phyloP scores from a whole-genome alignment of 2,329 filamentous ascomycete species.

The Claviceps digitariae region DNA sequence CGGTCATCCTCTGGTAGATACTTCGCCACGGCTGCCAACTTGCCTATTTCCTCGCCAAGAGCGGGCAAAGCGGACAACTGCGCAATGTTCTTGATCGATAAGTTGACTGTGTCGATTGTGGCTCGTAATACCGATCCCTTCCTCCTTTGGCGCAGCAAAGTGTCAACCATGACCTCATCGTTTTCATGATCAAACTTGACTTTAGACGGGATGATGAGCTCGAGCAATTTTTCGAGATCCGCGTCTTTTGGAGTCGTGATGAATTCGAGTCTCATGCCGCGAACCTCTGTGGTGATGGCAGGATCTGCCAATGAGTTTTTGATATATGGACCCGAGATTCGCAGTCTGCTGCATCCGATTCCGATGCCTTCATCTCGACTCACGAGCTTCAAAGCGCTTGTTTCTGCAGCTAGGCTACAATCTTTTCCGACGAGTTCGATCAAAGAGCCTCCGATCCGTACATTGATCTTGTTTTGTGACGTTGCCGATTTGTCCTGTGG shows the following conservation, averaged over 20 bases:
- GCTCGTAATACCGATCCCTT: slow-evolving; percentile 74
- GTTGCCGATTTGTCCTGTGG: slow-evolving; percentile 31
- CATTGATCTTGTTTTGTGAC: slow-evolving; percentile 55
- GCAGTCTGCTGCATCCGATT: slow-evolving; percentile 61
- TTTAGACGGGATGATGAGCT: slow-evolving; percentile 81
- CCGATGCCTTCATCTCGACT: slow-evolving; percentile 60
- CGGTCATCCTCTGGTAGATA: slow-evolving; percentile 93
- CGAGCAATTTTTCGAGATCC: slow-evolving; percentile 70
- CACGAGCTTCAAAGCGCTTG: slow-evolving; percentile 70
- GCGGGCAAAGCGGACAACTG: slow-evolving; percentile 55
- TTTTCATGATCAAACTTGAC: slow-evolving; percentile 75
- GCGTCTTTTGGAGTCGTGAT: slow-evolving; percentile 57
- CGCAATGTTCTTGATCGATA: slow-evolving; percentile 47
- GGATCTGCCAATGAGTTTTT: slow-evolving; percentile 39
- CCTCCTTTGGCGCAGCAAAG: slow-evolving; percentile 68
- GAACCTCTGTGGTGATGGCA: slow-evolving; percentile 48
- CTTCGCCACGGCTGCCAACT: slow-evolving; percentile 77
- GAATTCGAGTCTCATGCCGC: slow-evolving; percentile 59
- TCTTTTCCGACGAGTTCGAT: slow-evolving; percentile 65
- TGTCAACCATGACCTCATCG: slow-evolving; percentile 91
- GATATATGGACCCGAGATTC: slow-evolving; percentile 56
- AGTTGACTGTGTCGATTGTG: slow-evolving; percentile 49
- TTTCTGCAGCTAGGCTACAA: slow-evolving; percentile 60
- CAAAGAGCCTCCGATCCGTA: slow-evolving; percentile 63
- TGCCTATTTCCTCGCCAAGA: slow-evolving; percentile 66